Evolutionary conservation across 2,329 filamentous ascomycete genomes (phyloP), one percentile per base, ranked within the genome.

Genomic region (Colletotrichum limetticola): DNA sequence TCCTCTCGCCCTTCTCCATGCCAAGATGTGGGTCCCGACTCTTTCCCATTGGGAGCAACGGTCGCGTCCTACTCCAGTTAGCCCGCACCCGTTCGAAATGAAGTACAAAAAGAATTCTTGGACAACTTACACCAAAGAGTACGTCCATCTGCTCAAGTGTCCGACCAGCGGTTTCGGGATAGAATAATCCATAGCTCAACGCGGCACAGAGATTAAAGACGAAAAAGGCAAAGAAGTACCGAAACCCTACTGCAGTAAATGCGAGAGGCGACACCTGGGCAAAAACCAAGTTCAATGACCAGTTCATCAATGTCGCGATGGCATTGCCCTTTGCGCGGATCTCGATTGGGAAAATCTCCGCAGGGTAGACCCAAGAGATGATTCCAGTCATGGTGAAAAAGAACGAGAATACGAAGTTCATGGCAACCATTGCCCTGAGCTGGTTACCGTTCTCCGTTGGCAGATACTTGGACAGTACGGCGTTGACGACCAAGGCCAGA

Each of bases 231-330:
- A 78, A 78, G 56, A 79, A 89, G 77, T 87, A 89, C 28, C 80
- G 78, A 75, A 87, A 88, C 1, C 82, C 83, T 24, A 87, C 79
- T 1, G 74, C 77, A 0, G 78, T 79, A 7, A 86, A 78, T 0
- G 85, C 86, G 28, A 81, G 80, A 0, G 86, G 87, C 1, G 83
- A 84, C 74, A 86, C 86, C 71, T 88, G 86, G 6, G 84, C 83
- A 66, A 89, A 86, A n/a, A 88, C 78, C 7, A 88, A 78, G 72
- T 79, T 80, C n/a, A 80, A 74, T 2, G 71, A 66, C 78, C 79
- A 80, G 71, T 80, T 80, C 28, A 76, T 78, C 30, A 79, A 77
- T 11, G 78, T 79, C 2, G 77, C 77, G 42, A 80, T 78, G 53
- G 78, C 76, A 32, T 78, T 78, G 42, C 78, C 78, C 2, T 77